Percentiles rank a stretch among this genome's conserved stretches.
Evolutionary conservation across 2,329 filamentous ascomycete species (phyloP).

Genomic region (Westerdykella aurantiaca): DNA sequence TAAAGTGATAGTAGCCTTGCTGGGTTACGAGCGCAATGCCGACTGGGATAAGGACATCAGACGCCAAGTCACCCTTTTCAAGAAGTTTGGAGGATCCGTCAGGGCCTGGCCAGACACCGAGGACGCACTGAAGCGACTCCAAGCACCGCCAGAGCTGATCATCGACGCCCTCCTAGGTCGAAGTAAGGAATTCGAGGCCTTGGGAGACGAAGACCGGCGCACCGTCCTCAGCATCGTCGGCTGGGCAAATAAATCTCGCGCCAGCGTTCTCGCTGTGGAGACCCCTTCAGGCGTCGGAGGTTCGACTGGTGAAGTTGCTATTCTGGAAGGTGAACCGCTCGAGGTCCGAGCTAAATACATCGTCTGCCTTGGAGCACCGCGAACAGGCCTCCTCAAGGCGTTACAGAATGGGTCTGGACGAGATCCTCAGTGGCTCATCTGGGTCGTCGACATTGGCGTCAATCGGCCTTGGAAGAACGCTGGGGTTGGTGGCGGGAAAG

Average conservation of each 20-base stretch:
- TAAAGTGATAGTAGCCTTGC: slow-evolving; percentile 74
- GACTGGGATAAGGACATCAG: slow-evolving; percentile 75
- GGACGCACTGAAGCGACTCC: slow-evolving; percentile 48
- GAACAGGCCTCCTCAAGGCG: slow-evolving; percentile 74
- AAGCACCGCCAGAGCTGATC: slow-evolving; percentile 68
- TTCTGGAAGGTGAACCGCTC: slow-evolving; percentile 67
- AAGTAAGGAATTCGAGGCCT: slow-evolving; percentile 81
- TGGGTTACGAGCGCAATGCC: slow-evolving; percentile 76
- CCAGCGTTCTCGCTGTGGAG: slow-evolving; percentile 80
- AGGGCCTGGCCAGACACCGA: slow-evolving; percentile 56
- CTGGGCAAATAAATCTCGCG: slow-evolving; percentile 85
- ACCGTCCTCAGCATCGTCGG: slow-evolving; percentile 85
- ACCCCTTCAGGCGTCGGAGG: slow-evolving; percentile 85
- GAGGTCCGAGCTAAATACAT: slow-evolving; percentile 79
- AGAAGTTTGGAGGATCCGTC: slow-evolving; percentile 73
- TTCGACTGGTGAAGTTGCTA: slow-evolving; percentile 54
- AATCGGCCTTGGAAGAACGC: slow-evolving; percentile 80
- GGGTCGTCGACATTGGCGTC: slow-evolving; percentile 81
- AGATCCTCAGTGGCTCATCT: slow-evolving; percentile 65
- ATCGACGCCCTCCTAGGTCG: slow-evolving; percentile 85
- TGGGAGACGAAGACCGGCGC: slow-evolving; percentile 74
- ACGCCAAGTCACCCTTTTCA: slow-evolving; percentile 77
- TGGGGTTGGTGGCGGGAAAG: slow-evolving; percentile 71
- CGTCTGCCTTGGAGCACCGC: slow-evolving; percentile 79
- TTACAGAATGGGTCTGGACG: slow-evolving; percentile 55